These are phyloP conservation scores for Aphanomyces stellatus DNA, from an alignment of 352 stramenopile species.

Conservation along the genomic window DNA sequence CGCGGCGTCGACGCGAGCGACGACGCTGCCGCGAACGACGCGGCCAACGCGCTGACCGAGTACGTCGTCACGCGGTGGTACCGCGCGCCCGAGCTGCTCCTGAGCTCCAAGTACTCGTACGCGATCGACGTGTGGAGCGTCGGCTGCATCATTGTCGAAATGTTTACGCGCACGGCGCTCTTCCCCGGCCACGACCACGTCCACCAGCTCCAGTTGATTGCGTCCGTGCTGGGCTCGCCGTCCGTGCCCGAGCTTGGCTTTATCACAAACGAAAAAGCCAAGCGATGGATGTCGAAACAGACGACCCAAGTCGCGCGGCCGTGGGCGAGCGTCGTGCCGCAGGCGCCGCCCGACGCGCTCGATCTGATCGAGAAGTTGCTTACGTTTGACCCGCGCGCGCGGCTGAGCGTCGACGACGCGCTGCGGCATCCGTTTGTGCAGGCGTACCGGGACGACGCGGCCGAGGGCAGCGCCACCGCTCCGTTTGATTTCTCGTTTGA, in stretches of 20 bases:
- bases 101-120: constrained; percentile 93
- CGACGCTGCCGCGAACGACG: constrained; percentile 26
- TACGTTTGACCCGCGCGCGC: constrained; percentile 80
- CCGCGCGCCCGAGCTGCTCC: constrained; percentile 86
- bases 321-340: constrained; percentile 36
- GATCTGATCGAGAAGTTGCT: constrained; percentile 84
- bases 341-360: constrained; percentile 46
- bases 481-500: constrained; percentile 21
- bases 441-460: constrained; percentile 40
- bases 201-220: constrained; percentile 85
- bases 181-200: constrained; percentile 81
- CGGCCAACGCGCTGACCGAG: constrained; percentile 68
- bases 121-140: constrained; percentile 94
- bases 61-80: constrained; percentile 95
- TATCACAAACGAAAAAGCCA: constrained; percentile 75
- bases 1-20: constrained; percentile 31
- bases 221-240: constrained; percentile 62
- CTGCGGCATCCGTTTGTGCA: constrained; percentile 73
- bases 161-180: constrained; percentile 84
- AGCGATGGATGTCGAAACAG: constrained; percentile 73
- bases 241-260: constrained; percentile 56
- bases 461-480: constrained; percentile 21
- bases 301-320: constrained; percentile 35
- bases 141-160: constrained; percentile 98
- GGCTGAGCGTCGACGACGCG: constrained; percentile 60